These are phyloP conservation scores for Colletotrichum siamense DNA, from an alignment of 2,329 filamentous ascomycete species.

Conservation along the genomic window DNA sequence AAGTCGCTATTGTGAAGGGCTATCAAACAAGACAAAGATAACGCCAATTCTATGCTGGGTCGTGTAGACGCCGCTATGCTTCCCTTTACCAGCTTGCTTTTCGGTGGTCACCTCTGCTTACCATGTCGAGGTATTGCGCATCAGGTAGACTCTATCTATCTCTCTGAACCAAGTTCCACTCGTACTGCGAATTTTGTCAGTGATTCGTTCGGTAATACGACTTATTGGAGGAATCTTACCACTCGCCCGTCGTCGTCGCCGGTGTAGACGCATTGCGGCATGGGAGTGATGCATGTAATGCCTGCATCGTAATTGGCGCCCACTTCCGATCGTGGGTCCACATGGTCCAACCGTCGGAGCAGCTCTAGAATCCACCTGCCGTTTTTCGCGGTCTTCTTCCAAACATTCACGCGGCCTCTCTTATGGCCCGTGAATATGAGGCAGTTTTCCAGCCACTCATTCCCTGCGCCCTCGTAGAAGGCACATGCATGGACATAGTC, in stretches of 20 bases:
- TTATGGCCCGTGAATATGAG: constrained; percentile 90
- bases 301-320: constrained; percentile 66
- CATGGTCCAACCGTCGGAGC: constrained; percentile 82
- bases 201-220: not conserved
- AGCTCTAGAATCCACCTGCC: constrained; percentile 80
- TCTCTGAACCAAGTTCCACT: constrained; percentile 66
- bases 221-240: constrained; percentile 49
- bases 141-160: constrained; percentile 54
- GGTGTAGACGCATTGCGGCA: constrained; percentile 85
- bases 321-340: constrained; percentile 69
- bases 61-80: constrained; percentile 15
- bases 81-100: constrained; percentile 20
- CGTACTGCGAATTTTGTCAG: constrained; percentile 51
- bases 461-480: constrained; percentile 89
- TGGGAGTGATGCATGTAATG: constrained; percentile 86
- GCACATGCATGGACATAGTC: constrained; percentile 84
- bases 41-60: constrained; percentile 18
- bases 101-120: not conserved
- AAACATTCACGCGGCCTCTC: constrained; percentile 82
- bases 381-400: constrained; percentile 61
- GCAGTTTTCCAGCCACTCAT: constrained; percentile 89
- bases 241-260: constrained; percentile 94
- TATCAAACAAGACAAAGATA: not conserved
- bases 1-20: not conserved
- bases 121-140: not conserved